Base-by-base conservation (phyloP, 352 stramenopile genomes). In the Phytophthora pluvialis region DNA sequence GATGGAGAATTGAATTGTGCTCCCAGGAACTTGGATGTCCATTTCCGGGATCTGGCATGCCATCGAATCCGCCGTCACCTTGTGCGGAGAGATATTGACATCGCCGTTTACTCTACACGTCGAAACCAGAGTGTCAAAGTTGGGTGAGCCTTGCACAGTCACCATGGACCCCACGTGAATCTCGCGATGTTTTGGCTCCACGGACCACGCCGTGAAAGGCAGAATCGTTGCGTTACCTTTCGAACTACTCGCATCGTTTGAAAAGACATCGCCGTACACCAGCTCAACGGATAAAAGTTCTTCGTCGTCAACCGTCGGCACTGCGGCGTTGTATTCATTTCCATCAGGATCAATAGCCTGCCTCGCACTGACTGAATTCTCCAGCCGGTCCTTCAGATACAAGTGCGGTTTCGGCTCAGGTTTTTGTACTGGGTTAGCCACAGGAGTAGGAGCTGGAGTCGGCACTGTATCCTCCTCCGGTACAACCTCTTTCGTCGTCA, bases 251-350 rank as follows among this genome's bases (percentile, higher is more conserved):
- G 12, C 40, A 16, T 67, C 49, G 4, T 35, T 42, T 15, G 31
- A n/a, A 6, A 40, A 18, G 1, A 40, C 25, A n/a, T 58, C 40
- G 5, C 28, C 40, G 13, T 72, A 64, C 1, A 79, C 60, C 28
- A 70, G 15, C 18, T 64, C 36, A 3, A 72, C 44, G 4, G 64
- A 68, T n/a, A 72, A 18, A 2, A 72, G 57, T 4, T 53, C 31
- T 43, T 7, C 11, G 44, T 67, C 39, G 58, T 60, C 12, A 49
- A 64, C 15, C 43, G 39, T 64, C 18, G 63, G 53, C 6, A 72
- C 33, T 11, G 58, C 71, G 0, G 55, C 55, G 35, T 78, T 80
- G 33, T 76, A 78, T 44, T 80, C 74, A 12, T 70, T 50, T 45
- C 60, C 64, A 47, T 82, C 74, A 2, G 64, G 63, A 28, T 82